A percentile compares a stretch with the other conserved stretches of the same genome.
phyloP scores from a whole-genome alignment of 345 rosid species.

The Heritiera fomes region DNA sequence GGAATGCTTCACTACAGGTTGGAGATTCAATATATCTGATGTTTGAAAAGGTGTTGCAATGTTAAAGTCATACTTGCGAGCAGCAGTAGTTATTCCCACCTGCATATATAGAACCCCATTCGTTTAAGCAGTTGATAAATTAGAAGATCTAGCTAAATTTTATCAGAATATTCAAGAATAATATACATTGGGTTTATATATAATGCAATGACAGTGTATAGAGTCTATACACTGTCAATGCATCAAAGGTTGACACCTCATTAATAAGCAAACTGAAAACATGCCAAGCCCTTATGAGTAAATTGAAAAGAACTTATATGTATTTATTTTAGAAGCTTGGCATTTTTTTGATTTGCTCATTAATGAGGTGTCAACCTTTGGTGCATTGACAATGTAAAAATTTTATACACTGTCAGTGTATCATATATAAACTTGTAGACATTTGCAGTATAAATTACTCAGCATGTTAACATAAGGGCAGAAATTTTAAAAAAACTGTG shows the following conservation, averaged over 20 bases:
- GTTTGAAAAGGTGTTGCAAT: constrained; percentile 70
- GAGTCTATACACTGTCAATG: too few relatives aligned
- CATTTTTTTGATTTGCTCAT: too few relatives aligned
- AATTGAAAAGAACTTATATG: too few relatives aligned
- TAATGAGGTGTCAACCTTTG: too few relatives aligned
- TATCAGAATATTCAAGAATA: constrained; percentile 2
- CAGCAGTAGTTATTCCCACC: constrained; percentile 83
- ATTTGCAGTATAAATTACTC: not conserved
- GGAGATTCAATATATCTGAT: constrained; percentile 82
- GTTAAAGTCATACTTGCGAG: constrained; percentile 78
- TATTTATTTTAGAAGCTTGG: too few relatives aligned
- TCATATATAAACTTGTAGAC: too few relatives aligned
- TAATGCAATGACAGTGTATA: too few relatives aligned
- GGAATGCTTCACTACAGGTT: constrained; percentile 92
- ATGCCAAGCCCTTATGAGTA: too few relatives aligned
- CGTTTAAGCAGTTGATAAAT: not conserved
- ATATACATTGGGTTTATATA: not conserved
- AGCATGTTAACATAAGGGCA: not conserved
- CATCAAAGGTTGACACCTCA: too few relatives aligned
- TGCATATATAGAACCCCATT: constrained; percentile 29
- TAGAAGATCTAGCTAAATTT: not conserved
- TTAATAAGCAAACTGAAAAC: too few relatives aligned
- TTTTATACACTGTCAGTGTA: too few relatives aligned
- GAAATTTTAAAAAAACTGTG: not conserved
- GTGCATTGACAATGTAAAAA: too few relatives aligned